phyloP scores from a whole-genome alignment of 2,329 filamentous ascomycete species.

The Colletotrichum shisoi region DNA sequence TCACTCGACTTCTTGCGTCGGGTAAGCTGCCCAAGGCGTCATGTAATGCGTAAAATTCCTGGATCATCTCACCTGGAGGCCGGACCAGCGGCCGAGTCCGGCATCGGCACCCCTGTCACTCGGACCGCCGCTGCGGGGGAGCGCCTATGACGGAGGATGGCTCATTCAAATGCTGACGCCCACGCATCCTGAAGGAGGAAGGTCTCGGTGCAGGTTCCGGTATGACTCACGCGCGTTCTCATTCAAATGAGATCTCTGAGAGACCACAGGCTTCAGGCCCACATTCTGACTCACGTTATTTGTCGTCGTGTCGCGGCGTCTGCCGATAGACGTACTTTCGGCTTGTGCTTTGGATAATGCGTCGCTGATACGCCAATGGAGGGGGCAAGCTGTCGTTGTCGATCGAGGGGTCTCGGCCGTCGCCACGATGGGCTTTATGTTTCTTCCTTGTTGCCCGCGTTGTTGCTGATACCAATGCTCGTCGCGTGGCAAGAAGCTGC shows the following conservation, averaged over 20 bases:
- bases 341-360: not conserved
- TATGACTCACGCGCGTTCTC: slow-evolving; percentile 21
- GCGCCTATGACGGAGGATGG: slow-evolving; percentile 2
- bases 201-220: slow-evolving; percentile 9
- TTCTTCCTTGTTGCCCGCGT: not conserved
- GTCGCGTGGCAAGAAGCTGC: too few relatives aligned
- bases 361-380: slow-evolving; percentile 16
- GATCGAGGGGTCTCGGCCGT: not conserved
- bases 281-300: slow-evolving; percentile 22
- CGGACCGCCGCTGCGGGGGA: slow-evolving; percentile 10
- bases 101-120: slow-evolving; percentile 20
- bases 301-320: not conserved
- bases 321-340: not conserved
- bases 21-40: too few relatives aligned
- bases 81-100: slow-evolving; percentile 14
- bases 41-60: not conserved
- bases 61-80: not conserved
- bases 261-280: not conserved
- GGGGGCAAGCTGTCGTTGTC: not conserved
- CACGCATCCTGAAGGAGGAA: slow-evolving; percentile 25
- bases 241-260: not conserved
- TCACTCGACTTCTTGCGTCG: too few relatives aligned
- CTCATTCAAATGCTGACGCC: slow-evolving; percentile 30
- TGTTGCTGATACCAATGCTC: not conserved
- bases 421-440: not conserved